Evolutionary conservation across 441 rosid genomes (phyloP), one percentile per base, ranked within the genome.

Genomic region (Jatropha podagrica): DNA sequence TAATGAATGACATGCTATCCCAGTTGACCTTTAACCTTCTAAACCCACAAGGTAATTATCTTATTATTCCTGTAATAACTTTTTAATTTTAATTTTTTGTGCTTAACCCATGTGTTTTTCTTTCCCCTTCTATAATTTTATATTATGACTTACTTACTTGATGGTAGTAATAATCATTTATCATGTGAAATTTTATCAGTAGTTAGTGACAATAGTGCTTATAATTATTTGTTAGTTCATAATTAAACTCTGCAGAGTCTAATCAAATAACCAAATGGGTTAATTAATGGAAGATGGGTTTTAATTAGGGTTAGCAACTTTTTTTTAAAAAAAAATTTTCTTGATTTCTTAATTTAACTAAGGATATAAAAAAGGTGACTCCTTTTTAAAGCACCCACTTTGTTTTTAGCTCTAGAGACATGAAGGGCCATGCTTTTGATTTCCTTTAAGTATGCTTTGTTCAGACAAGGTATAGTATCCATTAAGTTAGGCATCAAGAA

Each of bases 401-500:
- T 72, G 79, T 79, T 76, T 76, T 79, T 10, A 48, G 72, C 80
- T 80, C 71, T 62, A 73, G 80, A 83, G 87, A 88, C 89, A 86
- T 72, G 81, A 72, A 85, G 84, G 87, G 70, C 85, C 89, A 79
- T 84, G 83, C 75, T 73, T 80, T 75, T 83, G 55, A 78, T 77
- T 84, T 74, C 80, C 78, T 83, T 75, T 63, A 70, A 65, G 78
- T 83, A 72, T 77, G 87, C 78, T 83, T 80, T 32, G 80, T 81
- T 81, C 74, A 81, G 89, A 87, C 88, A 85, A 79, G 89, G 88
- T 86, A 86, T 80, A 83, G 91, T 84, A 82, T 84, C 76, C 74
- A 87, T 80, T 82, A 90, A 90, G 94, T 76, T 84, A 84, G 86
- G 92, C 86, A 86, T 88, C 88, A 77, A 76, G 86, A 80, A 73